Conservation (phyloP, 208 protist genomes). For the Leishmania tarentolae region DNA sequence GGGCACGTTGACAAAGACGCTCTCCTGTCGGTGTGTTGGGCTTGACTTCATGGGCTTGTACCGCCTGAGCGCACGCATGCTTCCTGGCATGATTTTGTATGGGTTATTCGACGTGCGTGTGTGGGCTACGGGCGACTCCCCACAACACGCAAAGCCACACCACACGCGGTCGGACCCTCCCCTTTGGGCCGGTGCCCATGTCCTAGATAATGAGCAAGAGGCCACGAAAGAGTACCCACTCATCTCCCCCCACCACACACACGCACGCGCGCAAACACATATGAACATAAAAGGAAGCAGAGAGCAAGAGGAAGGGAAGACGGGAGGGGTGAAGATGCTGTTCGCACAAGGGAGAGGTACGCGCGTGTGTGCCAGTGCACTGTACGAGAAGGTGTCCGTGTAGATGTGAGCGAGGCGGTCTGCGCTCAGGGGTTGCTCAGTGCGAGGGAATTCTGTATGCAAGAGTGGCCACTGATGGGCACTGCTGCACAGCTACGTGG, state of each 20-base stretch:
- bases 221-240: not conserved
- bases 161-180: too few relatives aligned
- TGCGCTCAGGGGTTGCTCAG: not conserved
- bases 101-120: not conserved
- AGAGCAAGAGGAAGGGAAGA: not conserved
- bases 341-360: not conserved
- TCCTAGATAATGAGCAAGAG: not conserved
- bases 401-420: not conserved
- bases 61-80: too few relatives aligned
- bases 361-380: not conserved
- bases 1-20: not conserved
- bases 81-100: not conserved
- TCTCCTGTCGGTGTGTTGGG: constrained; percentile 4
- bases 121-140: not conserved
- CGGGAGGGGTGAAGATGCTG: not conserved
- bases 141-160: not conserved
- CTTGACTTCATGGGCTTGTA: too few relatives aligned
- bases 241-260: too few relatives aligned
- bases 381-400: not conserved
- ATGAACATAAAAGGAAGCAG: not conserved
- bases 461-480: not conserved
- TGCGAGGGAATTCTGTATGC: not conserved
- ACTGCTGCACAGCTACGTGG: not conserved
- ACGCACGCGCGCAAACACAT: not conserved
- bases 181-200: not conserved